Conservation (phyloP, 2,329 filamentous ascomycete species). For the Claviceps maximensis region DNA sequence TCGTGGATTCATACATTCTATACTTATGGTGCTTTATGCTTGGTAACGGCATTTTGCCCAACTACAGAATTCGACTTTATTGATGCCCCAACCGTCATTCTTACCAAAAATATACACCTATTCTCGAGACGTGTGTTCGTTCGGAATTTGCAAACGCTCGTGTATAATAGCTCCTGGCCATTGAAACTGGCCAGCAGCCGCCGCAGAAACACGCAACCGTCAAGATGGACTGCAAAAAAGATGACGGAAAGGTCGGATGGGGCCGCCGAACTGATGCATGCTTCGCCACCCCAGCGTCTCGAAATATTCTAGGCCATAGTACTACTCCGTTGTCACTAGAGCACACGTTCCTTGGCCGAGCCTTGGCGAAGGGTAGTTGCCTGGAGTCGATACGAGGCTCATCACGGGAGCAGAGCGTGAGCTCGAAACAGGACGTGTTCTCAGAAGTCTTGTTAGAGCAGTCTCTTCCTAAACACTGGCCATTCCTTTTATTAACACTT, state of each 20-base stretch:
- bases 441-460: not conserved
- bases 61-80: slow-evolving; percentile 3
- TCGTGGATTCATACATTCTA: not conserved
- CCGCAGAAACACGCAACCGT: not conserved
- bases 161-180: slow-evolving; percentile 16
- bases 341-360: slow-evolving; percentile 4
- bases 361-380: slow-evolving; percentile 4
- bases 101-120: slow-evolving; percentile 6
- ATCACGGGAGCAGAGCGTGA: not conserved
- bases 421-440: not conserved
- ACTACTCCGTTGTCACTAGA: slow-evolving; percentile 3
- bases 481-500: not conserved
- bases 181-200: slow-evolving; percentile 8
- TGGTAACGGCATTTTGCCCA: slow-evolving; percentile 8
- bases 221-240: slow-evolving; percentile 9
- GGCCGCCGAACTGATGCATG: slow-evolving; percentile 13
- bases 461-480: not conserved
- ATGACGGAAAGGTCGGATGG: slow-evolving; percentile 16
- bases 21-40: not conserved
- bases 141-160: slow-evolving; percentile 17
- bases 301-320: slow-evolving; percentile 6
- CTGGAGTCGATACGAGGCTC: slow-evolving; percentile 3
- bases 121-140: slow-evolving; percentile 10
- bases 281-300: slow-evolving; percentile 15
- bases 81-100: slow-evolving; percentile 1